These are phyloP conservation scores for Colletotrichum salicis DNA, from an alignment of 2,329 filamentous ascomycete species.

Conservation along the genomic window DNA sequence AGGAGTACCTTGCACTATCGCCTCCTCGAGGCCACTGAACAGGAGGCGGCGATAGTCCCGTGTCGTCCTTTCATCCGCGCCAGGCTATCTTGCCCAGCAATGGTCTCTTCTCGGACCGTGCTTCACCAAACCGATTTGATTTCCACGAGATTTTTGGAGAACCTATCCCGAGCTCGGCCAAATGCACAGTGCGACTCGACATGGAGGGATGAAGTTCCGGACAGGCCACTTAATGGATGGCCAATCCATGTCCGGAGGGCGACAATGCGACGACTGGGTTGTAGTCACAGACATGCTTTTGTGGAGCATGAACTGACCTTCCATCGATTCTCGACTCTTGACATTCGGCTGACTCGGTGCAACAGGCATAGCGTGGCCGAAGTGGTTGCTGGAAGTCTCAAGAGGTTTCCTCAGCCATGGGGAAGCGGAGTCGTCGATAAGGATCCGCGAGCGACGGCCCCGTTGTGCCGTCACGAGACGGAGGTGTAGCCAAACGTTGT, in stretches of 20 bases:
- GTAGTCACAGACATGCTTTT: slow-evolving; percentile 15
- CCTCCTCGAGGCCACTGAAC: not conserved
- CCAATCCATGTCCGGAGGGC: slow-evolving; percentile 20
- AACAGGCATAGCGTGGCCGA: slow-evolving; percentile 17
- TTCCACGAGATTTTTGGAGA: not conserved
- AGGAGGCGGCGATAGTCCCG: not conserved
- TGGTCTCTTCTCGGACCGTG: slow-evolving; percentile 4
- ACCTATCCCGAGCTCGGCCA: not conserved
- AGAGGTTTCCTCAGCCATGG: slow-evolving; percentile 6
- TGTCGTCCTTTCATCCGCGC: slow-evolving; percentile 4
- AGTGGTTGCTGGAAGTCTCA: not conserved
- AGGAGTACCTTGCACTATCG: not conserved
- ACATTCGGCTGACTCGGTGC: slow-evolving; percentile 28
- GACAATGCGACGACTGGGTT: slow-evolving; percentile 22
- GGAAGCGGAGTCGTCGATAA: slow-evolving; percentile 16
- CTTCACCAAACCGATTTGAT: not conserved
- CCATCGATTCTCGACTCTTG: slow-evolving; percentile 2
- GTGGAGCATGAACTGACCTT: slow-evolving; percentile 23
- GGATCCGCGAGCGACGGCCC: slow-evolving; percentile 24
- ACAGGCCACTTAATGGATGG: not conserved
- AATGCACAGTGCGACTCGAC: slow-evolving; percentile 14
- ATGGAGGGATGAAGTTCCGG: not conserved
- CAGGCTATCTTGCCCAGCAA: not conserved
- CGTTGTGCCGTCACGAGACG: slow-evolving; percentile 22
- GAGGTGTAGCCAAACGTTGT: slow-evolving; percentile 23